Evolutionary conservation across 140 eudicot genomes (phyloP).

Genomic region (Bidens hawaiensis): DNA sequence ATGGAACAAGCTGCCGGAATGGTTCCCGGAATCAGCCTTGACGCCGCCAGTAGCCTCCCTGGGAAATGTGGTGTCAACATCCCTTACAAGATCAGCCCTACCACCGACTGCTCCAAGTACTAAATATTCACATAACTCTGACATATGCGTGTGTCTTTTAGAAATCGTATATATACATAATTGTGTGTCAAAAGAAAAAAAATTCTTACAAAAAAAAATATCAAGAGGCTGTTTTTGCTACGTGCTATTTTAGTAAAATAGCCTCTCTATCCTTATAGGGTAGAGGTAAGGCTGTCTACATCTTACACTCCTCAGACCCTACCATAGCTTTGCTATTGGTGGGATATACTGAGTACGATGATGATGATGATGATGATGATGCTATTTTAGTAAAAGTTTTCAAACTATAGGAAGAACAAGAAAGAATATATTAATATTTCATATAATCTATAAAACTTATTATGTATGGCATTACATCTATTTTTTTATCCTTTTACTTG

Average conservation of each 20-base stretch:
- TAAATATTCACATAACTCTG: background rate
- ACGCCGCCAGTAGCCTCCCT: conserved; percentile 39
- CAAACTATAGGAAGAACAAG: background rate
- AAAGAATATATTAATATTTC: background rate
- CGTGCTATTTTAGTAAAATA: too few relatives aligned
- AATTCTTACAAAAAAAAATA: too few relatives aligned
- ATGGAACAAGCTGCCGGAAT: conserved; percentile 36
- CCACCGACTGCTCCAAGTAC: conserved; percentile 49
- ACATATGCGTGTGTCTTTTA: too few relatives aligned
- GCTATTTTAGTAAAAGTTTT: background rate
- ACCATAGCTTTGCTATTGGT: too few relatives aligned
- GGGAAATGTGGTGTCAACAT: conserved; percentile 46
- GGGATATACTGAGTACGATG: too few relatives aligned
- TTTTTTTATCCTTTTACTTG: background rate
- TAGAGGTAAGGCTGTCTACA: too few relatives aligned
- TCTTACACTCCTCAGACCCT: too few relatives aligned
- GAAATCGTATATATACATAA: too few relatives aligned
- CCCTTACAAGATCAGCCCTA: conserved; percentile 50
- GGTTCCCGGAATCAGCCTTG: conserved; percentile 16
- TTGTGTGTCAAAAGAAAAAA: too few relatives aligned
- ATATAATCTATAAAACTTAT: background rate
- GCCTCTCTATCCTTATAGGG: too few relatives aligned
- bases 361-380: too few relatives aligned
- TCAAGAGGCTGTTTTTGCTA: too few relatives aligned
- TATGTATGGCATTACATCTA: background rate